Percentiles rank a stretch among this genome's conserved stretches.
Conservation (phyloP, 2,329 filamentous ascomycete species). For the Calonectria ilicicola region DNA sequence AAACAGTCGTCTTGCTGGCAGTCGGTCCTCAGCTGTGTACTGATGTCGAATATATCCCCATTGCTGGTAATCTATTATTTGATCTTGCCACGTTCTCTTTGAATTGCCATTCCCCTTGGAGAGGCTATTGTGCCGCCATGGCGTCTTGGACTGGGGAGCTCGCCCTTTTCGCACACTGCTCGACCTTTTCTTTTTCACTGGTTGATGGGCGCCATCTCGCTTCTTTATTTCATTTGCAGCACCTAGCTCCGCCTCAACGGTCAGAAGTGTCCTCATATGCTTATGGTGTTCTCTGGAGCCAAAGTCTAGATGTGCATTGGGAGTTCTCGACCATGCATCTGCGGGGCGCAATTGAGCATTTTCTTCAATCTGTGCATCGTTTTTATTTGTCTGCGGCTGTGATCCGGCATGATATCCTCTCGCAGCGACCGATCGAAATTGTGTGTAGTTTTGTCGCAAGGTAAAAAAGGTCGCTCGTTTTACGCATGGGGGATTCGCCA, state of each 20-base stretch:
- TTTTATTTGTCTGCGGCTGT: background rate
- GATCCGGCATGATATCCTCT: conserved; percentile 27
- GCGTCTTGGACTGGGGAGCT: background rate
- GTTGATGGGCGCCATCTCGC: background rate
- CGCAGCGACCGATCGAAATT: conserved; percentile 13
- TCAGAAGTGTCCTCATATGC: background rate
- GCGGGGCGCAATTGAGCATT: conserved; percentile 33
- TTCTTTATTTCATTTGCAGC: background rate
- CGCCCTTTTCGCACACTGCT: background rate
- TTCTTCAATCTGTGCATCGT: conserved; percentile 23
- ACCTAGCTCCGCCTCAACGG: background rate
- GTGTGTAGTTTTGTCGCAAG: conserved; percentile 22
- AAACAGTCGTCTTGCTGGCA: conserved; percentile 37
- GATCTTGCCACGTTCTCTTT: conserved; percentile 15
- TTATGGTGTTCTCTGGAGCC: background rate
- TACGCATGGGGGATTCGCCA: conserved; percentile 29
- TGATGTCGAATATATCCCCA: conserved; percentile 49
- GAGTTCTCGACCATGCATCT: conserved; percentile 14
- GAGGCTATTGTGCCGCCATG: background rate
- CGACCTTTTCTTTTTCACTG: background rate
- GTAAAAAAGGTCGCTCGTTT: conserved; percentile 29
- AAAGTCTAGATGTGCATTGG: background rate
- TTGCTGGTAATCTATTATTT: conserved; percentile 37
- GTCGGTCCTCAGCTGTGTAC: conserved; percentile 36
- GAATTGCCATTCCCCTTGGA: background rate